phyloP scores from a whole-genome alignment of 176 grass and related monocot species.

The Poa pratensis region DNA sequence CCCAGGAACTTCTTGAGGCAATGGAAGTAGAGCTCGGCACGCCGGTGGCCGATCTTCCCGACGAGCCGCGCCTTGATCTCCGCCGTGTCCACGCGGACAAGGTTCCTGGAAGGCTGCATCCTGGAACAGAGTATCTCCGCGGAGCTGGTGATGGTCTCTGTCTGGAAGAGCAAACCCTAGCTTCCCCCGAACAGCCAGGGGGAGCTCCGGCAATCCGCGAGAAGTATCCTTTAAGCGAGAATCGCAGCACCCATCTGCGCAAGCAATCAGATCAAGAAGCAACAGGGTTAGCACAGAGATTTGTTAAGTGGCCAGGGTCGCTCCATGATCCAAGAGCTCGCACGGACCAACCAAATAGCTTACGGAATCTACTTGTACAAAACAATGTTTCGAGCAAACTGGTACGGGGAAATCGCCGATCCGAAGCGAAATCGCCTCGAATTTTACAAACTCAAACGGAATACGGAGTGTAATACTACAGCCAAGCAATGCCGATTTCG shows the following conservation, averaged over 20 bases:
- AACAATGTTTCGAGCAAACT: not conserved
- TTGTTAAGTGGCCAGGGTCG: not conserved
- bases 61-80: slow-evolving; percentile 56
- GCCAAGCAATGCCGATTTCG: not conserved
- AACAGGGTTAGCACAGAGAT: slow-evolving; percentile 4
- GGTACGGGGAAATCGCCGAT: not conserved
- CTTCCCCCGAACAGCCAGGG: not conserved
- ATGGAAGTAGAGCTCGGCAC: slow-evolving; percentile 52
- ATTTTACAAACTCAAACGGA: not conserved
- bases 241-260: not conserved
- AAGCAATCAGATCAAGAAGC: slow-evolving; percentile 43
- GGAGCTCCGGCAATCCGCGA: not conserved
- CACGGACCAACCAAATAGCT: not conserved
- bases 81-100: slow-evolving; percentile 41
- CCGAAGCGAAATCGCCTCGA: not conserved
- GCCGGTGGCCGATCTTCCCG: slow-evolving; percentile 47
- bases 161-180: slow-evolving; percentile 28
- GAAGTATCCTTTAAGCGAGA: slow-evolving; percentile 20
- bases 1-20: slow-evolving; percentile 48
- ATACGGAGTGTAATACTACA: not conserved
- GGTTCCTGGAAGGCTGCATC: slow-evolving; percentile 47
- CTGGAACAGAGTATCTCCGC: slow-evolving; percentile 24
- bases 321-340: not conserved
- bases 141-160: not conserved
- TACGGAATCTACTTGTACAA: not conserved